Base-by-base conservation (phyloP, 2,329 filamentous ascomycete genomes). In the Lasiodiplodia gonubiensis region DNA sequence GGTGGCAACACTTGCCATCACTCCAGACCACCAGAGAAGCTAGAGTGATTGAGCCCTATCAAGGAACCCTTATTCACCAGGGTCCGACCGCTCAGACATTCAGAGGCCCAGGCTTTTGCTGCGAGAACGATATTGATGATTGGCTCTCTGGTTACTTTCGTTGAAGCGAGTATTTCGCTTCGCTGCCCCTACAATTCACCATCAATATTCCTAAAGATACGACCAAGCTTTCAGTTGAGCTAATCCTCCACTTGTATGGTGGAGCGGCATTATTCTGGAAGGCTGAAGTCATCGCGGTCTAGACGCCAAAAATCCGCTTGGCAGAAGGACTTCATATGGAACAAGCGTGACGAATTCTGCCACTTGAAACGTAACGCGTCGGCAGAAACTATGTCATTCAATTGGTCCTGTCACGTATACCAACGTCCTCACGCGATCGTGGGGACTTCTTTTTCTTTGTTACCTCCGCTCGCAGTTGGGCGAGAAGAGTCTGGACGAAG, bases 1-100 rank as follows among this genome's bases (percentile, higher is more conserved):
- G 8, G 8, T 35, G 25, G 16, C 30, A 21, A 18, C n/a, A 21
- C 23, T n/a, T 39, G 42, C 25, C 63, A 46, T 52, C 37, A 30
- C 35, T 25, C 12, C 21, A 25, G 16, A 16, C 30, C 8, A 51
- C 21, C 1, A 27, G 12, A 51, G 21, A 6, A 18, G 39, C 39
- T 57, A 51, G 64, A 21, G 33, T 67, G 65, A 61, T 27, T 23
- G 18, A 33, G 33, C 12, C 11, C 18, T 25, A 11, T 53, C 48
- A 64, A 59, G 21, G 35, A 59, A 37, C 65, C 65, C 54, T 61
- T 67, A 49, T 67, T 61, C 65, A 54, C 14, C 65, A 61, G 55
- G 65, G 48, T 61, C 48, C 23, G 5, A 3, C 33, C 21, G n/a
- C 12, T 67, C 33, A 67, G 35, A 67, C 65, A 66, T 16, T 4